phyloP scores from a whole-genome alignment of 805 yeast genomes.

The Pichia californica region DNA sequence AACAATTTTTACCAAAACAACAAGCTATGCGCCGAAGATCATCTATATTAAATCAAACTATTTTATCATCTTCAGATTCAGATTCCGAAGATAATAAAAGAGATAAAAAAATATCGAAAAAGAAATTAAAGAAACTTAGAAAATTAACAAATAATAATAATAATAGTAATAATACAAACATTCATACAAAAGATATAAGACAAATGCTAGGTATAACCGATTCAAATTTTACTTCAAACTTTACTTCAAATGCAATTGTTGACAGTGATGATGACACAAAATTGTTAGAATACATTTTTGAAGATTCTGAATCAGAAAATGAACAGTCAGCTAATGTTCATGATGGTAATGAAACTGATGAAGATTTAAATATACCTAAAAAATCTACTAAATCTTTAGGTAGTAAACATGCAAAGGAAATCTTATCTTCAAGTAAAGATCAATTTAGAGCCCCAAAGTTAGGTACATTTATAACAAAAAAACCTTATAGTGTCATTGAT shows the following conservation, averaged over 20 bases:
- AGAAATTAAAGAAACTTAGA: slow-evolving; percentile 5
- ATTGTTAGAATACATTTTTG: slow-evolving; percentile 69
- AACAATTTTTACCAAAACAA: slow-evolving; percentile 16
- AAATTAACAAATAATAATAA: not conserved
- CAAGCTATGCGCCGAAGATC: slow-evolving; percentile 22
- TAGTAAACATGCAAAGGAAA: slow-evolving; percentile 83
- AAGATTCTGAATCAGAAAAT: slow-evolving; percentile 18
- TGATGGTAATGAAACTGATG: slow-evolving; percentile 92
- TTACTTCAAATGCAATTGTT: slow-evolving; percentile 11
- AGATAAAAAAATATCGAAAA: slow-evolving; percentile 5
- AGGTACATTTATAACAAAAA: slow-evolving; percentile 81
- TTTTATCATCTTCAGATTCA: slow-evolving; percentile 9
- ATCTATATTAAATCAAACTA: slow-evolving; percentile 43
- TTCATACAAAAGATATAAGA: slow-evolving; percentile 24
- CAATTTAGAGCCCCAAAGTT: slow-evolving; percentile 86
- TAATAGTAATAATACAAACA: not conserved
- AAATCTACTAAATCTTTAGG: slow-evolving; percentile 59
- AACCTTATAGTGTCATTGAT: slow-evolving; percentile 91
- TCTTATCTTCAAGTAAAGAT: slow-evolving; percentile 77
- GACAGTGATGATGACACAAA: slow-evolving; percentile 46
- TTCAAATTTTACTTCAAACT: slow-evolving; percentile 12
- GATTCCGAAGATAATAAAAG: not conserved
- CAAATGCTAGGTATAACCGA: slow-evolving; percentile 14
- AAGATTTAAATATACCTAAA: slow-evolving; percentile 76
- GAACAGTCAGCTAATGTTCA: slow-evolving; percentile 20